Evolutionary conservation across 192 early-diverging fungal genomes (phyloP).

Genomic region (Backusella morwellensis): DNA sequence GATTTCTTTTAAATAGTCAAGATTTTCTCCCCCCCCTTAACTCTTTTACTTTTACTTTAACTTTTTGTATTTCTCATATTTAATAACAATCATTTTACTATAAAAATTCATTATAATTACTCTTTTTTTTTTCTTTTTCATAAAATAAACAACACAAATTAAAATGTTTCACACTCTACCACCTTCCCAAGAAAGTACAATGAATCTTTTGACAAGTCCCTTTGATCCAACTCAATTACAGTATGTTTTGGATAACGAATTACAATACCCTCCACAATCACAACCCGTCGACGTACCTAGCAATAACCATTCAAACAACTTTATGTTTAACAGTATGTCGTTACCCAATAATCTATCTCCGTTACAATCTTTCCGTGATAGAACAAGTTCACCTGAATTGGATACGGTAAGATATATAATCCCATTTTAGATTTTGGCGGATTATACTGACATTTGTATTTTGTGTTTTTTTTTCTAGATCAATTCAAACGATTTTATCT

Average conservation of each 20-base stretch:
- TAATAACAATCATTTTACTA: background rate
- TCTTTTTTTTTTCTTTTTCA: background rate
- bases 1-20: background rate
- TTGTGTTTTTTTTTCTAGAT: background rate
- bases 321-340: background rate
- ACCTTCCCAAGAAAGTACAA: background rate
- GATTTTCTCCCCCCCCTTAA: background rate
- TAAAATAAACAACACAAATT: background rate
- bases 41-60: background rate
- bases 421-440: background rate
- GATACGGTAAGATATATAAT: background rate
- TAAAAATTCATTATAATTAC: background rate
- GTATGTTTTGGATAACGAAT: background rate
- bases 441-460: background rate
- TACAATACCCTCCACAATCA: background rate
- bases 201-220: conserved; percentile 3
- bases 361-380: background rate
- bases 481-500: conserved; percentile 5
- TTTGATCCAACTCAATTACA: background rate
- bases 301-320: background rate
- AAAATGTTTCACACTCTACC: background rate
- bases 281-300: background rate
- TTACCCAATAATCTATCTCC: background rate
- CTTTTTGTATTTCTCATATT: background rate
- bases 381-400: background rate